A percentile compares a stretch with the other conserved stretches of the same genome.
Evolutionary conservation across 306 rosid genomes (phyloP).

Genomic region (Castanea sativa): DNA sequence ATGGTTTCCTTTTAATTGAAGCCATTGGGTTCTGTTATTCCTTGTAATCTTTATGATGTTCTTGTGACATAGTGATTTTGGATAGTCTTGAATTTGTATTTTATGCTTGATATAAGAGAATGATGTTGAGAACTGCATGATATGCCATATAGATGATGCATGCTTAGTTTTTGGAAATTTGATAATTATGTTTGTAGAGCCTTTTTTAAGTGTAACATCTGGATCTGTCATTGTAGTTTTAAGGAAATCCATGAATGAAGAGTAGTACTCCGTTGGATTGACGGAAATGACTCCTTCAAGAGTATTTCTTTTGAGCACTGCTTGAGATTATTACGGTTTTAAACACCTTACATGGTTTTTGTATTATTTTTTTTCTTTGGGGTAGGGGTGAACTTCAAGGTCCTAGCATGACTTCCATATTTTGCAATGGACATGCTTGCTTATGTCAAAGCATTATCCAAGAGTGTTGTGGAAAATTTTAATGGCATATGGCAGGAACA

Average conservation of each 20-base stretch:
- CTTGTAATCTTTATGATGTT: background rate
- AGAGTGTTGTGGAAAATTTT: too few species aligned
- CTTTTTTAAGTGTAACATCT: background rate
- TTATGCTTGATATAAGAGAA: background rate
- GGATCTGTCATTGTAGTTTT: background rate
- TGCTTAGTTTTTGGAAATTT: background rate
- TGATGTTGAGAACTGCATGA: background rate
- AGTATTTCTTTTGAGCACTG: too few species aligned
- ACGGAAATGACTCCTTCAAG: too few species aligned
- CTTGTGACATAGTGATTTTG: background rate
- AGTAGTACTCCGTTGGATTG: too few species aligned
- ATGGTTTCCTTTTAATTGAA: constrained; percentile 23
- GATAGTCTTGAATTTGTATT: background rate
- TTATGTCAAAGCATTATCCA: too few species aligned
- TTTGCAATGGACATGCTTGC: too few species aligned
- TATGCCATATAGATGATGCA: background rate
- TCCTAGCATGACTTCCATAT: too few species aligned
- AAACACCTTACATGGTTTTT: too few species aligned
- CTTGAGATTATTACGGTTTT: too few species aligned
- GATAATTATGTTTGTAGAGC: background rate
- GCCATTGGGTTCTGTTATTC: background rate
- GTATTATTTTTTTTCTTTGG: too few species aligned
- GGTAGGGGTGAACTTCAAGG: too few species aligned
- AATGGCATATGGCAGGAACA: too few species aligned
- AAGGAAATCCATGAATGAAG: background rate